Evolutionary conservation across 75 land plant genomes (phyloP).

Genomic region (Cunninghamia lanceolata): DNA sequence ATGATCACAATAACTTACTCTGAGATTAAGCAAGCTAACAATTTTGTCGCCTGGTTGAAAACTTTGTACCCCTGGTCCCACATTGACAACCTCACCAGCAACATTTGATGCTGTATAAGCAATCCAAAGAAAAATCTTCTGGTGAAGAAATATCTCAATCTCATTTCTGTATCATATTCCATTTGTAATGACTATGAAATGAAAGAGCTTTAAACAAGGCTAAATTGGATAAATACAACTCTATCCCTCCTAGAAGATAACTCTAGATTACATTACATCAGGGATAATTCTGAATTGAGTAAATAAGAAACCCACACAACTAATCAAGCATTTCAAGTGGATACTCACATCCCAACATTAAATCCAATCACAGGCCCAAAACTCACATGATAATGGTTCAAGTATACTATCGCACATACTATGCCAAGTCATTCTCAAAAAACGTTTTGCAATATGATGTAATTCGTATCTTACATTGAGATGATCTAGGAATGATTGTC

Average conservation of each 20-base stretch:
- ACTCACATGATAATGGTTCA: neutral
- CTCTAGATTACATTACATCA: neutral
- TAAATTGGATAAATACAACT: neutral
- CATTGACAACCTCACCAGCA: slow-evolving; percentile 65
- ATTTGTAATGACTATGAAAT: neutral
- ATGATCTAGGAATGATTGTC: neutral
- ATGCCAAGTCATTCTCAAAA: neutral
- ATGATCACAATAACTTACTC: slow-evolving; percentile 26
- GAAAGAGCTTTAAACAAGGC: neutral
- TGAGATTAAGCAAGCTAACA: slow-evolving; percentile 41
- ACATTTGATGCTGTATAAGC: slow-evolving; percentile 54
- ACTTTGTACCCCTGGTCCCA: slow-evolving; percentile 51
- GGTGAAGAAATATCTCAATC: neutral
- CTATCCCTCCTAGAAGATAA: neutral
- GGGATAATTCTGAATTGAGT: neutral
- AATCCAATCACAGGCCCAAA: neutral
- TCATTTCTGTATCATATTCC: neutral
- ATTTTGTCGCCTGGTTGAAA: slow-evolving; percentile 75
- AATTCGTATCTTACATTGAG: neutral
- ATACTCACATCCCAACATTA: neutral
- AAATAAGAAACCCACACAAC: neutral
- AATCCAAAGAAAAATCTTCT: neutral
- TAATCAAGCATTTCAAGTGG: neutral
- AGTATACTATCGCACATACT: neutral
- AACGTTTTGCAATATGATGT: neutral